Evolutionary conservation across 768 basidiomycete species (phyloP).

Genomic region (Pisolithus sp.): DNA sequence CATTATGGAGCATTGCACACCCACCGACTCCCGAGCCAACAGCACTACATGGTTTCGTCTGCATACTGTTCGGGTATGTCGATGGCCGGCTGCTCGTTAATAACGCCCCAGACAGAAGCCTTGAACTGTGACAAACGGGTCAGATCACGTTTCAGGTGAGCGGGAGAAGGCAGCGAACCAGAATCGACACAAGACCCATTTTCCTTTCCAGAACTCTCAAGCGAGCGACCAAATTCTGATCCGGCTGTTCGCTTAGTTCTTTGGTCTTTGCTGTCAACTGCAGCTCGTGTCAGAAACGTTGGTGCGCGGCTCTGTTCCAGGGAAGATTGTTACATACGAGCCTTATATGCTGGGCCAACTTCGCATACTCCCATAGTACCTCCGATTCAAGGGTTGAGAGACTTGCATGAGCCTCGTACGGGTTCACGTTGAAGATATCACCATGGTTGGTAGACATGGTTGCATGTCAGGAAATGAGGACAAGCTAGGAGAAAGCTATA

Average conservation of each 20-base stretch:
- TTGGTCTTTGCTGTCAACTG: constrained; percentile 68
- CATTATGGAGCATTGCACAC: not conserved
- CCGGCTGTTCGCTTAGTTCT: constrained; percentile 65
- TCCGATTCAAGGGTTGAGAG: constrained; percentile 67
- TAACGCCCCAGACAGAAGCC: constrained; percentile 91
- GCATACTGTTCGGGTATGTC: constrained; percentile 12
- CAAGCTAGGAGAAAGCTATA: no score
- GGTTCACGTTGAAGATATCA: constrained; percentile 36
- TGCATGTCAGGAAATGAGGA: no score
- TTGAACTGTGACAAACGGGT: constrained; percentile 61
- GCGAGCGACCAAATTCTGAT: constrained; percentile 67
- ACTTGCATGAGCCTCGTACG: constrained; percentile 65
- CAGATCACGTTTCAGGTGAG: not conserved
- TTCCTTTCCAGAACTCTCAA: constrained; percentile 84
- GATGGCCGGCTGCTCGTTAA: constrained; percentile 62
- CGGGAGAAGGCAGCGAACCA: constrained; percentile 43
- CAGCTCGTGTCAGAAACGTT: not conserved
- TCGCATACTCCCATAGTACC: constrained; percentile 90
- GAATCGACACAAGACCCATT: constrained; percentile 89
- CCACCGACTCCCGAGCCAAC: not conserved
- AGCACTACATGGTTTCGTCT: constrained; percentile 8
- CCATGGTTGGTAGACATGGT: not conserved
- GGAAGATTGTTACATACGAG: constrained; percentile 43
- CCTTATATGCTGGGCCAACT: constrained; percentile 75
- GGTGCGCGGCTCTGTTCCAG: not conserved